These are phyloP conservation scores for Tilletia walkeri DNA, from an alignment of 1,284 basidiomycete species.

Conservation along the genomic window DNA sequence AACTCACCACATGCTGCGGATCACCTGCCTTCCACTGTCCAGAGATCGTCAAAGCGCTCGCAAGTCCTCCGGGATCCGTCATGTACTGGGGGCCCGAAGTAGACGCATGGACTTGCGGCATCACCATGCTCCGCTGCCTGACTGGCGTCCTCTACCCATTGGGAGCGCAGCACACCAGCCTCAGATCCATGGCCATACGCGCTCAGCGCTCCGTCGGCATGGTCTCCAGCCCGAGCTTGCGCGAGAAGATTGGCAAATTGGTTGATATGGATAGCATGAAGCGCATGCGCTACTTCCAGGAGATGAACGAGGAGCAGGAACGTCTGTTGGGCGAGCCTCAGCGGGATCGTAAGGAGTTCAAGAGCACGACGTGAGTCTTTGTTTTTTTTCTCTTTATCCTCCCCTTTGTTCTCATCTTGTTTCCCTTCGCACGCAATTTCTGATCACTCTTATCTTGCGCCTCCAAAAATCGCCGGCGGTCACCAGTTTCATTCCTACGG, in stretches of 20 bases:
- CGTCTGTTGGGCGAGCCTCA: conserved; percentile 27
- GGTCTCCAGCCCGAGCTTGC: conserved; percentile 56
- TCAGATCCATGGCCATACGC: conserved; percentile 59
- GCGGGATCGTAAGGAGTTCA: conserved; percentile 57
- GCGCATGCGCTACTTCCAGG: conserved; percentile 59
- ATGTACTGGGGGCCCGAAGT: conserved; percentile 61
- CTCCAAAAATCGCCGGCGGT: too few species aligned
- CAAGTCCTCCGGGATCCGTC: conserved; percentile 59
- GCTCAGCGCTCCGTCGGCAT: conserved; percentile 58
- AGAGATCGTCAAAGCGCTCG: conserved; percentile 61
- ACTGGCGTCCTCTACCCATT: conserved; percentile 61
- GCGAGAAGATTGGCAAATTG: conserved; percentile 58
- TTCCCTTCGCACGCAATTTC: too few species aligned
- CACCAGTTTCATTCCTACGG: conserved; percentile 43
- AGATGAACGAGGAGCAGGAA: conserved; percentile 36
- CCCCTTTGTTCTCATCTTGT: too few species aligned
- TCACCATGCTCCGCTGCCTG: conserved; percentile 62
- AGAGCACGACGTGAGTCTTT: conserved; percentile 57
- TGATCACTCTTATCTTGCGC: too few species aligned
- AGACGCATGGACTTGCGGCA: conserved; percentile 64
- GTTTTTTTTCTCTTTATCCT: background rate
- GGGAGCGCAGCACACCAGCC: conserved; percentile 60
- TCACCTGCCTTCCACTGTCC: conserved; percentile 62
- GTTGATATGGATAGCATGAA: conserved; percentile 59
- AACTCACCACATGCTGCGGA: conserved; percentile 64